A percentile compares a stretch with the other conserved stretches of the same genome.
These are phyloP conservation scores for Rhizopus stolonifer DNA, from an alignment of 371 early-diverging fungal genomes.

Conservation along the genomic window DNA sequence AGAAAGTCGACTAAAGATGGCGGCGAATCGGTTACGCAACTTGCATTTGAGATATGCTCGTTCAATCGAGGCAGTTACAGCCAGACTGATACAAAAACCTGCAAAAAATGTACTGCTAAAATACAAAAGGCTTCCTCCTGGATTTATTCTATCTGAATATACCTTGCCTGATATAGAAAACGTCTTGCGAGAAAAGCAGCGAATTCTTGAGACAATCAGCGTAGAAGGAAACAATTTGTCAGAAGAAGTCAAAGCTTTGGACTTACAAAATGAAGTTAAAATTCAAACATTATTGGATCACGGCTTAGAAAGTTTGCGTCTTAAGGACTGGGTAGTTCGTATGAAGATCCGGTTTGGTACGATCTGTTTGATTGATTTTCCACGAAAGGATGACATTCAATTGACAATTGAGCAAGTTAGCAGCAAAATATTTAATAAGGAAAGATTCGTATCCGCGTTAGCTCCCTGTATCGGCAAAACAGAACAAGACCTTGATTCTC, in stretches of 20 bases:
- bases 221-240: constrained; percentile 5
- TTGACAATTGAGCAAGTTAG: constrained; percentile 19
- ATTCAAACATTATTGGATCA: constrained; percentile 20
- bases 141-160: constrained; percentile 22
- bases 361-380: constrained; percentile 27
- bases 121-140: constrained; percentile 21
- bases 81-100: constrained; percentile 35
- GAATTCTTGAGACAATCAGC: constrained; percentile 26
- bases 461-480: constrained; percentile 30
- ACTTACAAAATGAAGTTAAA: constrained; percentile 20
- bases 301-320: constrained; percentile 40
- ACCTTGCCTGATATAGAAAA: constrained; percentile 6
- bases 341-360: constrained; percentile 48
- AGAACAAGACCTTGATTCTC: background rate
- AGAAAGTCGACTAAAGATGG: constrained; percentile 19
- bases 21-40: constrained; percentile 39
- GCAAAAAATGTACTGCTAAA: constrained; percentile 10
- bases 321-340: constrained; percentile 40
- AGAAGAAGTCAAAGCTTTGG: constrained; percentile 5
- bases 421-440: constrained; percentile 18
- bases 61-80: constrained; percentile 2
- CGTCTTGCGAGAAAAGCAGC: constrained; percentile 14
- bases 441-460: constrained; percentile 19
- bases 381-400: constrained; percentile 2
- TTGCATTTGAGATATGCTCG: constrained; percentile 35